A percentile compares a stretch with the other conserved stretches of the same genome.
These are phyloP conservation scores for Corinectria fuckeliana DNA, from an alignment of 2,329 filamentous ascomycete genomes.

Conservation along the genomic window DNA sequence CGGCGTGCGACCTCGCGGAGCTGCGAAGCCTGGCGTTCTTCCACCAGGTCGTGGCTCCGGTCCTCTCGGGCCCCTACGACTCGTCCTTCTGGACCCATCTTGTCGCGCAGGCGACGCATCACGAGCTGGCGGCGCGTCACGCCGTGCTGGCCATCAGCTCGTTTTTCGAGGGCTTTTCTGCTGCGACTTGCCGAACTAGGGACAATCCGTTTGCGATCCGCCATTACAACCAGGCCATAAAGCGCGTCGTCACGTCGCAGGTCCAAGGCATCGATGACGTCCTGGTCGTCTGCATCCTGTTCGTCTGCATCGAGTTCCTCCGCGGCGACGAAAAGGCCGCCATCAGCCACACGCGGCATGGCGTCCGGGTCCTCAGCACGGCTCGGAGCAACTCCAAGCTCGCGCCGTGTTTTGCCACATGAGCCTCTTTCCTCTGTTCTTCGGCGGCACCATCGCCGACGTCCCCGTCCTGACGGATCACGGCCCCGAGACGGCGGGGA, in stretches of 20 bases:
- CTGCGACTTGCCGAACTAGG: conserved; percentile 5
- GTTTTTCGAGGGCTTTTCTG: conserved; percentile 44
- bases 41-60: conserved; percentile 45
- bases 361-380: conserved; percentile 44
- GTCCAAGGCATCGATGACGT: conserved; percentile 41
- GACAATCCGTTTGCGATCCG: conserved; percentile 43
- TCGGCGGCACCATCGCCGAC: conserved; percentile 26
- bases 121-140: conserved; percentile 47
- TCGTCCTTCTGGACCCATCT: conserved; percentile 51
- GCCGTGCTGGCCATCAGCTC: conserved; percentile 49
- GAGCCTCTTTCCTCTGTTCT: conserved; percentile 49
- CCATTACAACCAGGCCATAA: conserved; percentile 52
- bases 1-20: conserved; percentile 34
- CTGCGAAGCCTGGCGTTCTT: conserved; percentile 48
- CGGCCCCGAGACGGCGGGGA: not conserved
- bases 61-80: conserved; percentile 45
- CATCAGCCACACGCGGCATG: conserved; percentile 47
- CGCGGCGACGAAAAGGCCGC: conserved; percentile 45
- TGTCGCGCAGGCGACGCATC: conserved; percentile 46
- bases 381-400: conserved; percentile 38
- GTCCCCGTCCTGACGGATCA: conserved; percentile 15
- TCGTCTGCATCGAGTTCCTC: conserved; percentile 53
- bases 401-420: conserved; percentile 48
- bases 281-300: conserved; percentile 49
- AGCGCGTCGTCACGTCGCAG: conserved; percentile 37